Evolutionary conservation across 139 green algal species (phyloP).

Genomic region (Spirogloea muscicola): DNA sequence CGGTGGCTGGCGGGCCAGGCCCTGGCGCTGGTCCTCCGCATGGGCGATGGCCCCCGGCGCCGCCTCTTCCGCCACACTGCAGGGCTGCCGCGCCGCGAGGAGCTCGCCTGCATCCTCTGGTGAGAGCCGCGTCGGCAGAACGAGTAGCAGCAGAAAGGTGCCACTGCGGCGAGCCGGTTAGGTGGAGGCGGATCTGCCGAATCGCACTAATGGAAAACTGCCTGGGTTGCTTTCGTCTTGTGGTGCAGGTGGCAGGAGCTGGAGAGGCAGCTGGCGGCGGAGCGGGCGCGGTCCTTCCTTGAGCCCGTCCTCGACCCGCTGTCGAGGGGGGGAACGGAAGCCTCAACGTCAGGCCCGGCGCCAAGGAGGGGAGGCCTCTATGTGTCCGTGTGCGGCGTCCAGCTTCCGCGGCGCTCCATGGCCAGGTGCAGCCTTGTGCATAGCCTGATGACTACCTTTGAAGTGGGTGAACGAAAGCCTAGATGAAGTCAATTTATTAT

Average conservation of each 20-base stretch:
- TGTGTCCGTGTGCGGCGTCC: too few species aligned
- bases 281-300: slow-evolving; percentile 39
- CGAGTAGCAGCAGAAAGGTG: background rate
- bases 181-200: background rate
- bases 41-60: slow-evolving; percentile 11
- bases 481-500: too few species aligned
- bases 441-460: too few species aligned
- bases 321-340: too few species aligned
- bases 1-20: slow-evolving; percentile 1
- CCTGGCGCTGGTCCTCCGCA: background rate
- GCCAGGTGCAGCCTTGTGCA: too few species aligned
- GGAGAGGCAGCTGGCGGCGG: slow-evolving; percentile 11
- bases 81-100: too few species aligned
- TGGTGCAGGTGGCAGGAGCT: slow-evolving; percentile 12
- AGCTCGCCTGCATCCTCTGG: background rate
- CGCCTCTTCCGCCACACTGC: slow-evolving; percentile 1
- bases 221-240: too few species aligned
- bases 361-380: too few species aligned
- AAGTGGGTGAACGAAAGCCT: too few species aligned
- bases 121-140: background rate
- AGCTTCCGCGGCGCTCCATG: too few species aligned
- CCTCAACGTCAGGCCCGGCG: too few species aligned
- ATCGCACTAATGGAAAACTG: background rate
- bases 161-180: background rate
- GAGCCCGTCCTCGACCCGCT: too few species aligned